Conservation (phyloP, 2,329 filamentous ascomycete genomes). For the Aspergillus costaricaensis region DNA sequence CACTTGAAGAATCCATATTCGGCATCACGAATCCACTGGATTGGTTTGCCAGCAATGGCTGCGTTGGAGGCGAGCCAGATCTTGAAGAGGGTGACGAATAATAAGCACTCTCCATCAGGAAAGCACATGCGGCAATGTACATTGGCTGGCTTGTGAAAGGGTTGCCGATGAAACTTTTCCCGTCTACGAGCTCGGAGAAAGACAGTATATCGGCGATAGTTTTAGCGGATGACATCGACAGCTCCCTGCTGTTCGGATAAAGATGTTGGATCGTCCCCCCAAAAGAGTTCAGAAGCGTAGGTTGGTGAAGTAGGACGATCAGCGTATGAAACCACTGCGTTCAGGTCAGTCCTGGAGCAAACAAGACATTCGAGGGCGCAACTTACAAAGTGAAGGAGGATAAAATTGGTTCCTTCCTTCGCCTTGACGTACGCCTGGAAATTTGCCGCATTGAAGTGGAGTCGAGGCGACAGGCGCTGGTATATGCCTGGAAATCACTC, state of each 20-base stretch:
- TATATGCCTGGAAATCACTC: conserved; percentile 53
- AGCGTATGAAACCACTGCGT: conserved; percentile 76
- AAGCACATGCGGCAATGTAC: conserved; percentile 87
- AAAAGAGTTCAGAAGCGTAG: conserved; percentile 77
- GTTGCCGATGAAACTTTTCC: conserved; percentile 82
- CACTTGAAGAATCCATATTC: conserved; percentile 31
- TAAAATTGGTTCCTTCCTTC: conserved; percentile 82
- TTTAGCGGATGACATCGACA: conserved; percentile 85
- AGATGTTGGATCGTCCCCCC: conserved; percentile 69
- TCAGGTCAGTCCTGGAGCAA: conserved; percentile 18
- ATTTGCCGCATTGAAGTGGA: conserved; percentile 83
- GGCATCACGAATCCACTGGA: conserved; percentile 40
- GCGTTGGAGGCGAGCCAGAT: conserved; percentile 54
- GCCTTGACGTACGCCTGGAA: conserved; percentile 81
- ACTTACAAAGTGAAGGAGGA: conserved; percentile 70
- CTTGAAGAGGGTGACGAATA: conserved; percentile 68
- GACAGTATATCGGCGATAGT: conserved; percentile 87
- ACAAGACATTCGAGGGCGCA: background rate
- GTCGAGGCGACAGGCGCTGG: conserved; percentile 70
- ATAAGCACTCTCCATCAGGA: conserved; percentile 77
- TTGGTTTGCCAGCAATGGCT: conserved; percentile 33
- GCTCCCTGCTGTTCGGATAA: conserved; percentile 75
- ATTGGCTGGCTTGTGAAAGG: conserved; percentile 89
- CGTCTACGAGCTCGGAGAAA: conserved; percentile 82
- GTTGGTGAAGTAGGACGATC: conserved; percentile 82